phyloP scores from a whole-genome alignment of 495 filamentous ascomycete genomes.

The Trichocladium antarcticum region DNA sequence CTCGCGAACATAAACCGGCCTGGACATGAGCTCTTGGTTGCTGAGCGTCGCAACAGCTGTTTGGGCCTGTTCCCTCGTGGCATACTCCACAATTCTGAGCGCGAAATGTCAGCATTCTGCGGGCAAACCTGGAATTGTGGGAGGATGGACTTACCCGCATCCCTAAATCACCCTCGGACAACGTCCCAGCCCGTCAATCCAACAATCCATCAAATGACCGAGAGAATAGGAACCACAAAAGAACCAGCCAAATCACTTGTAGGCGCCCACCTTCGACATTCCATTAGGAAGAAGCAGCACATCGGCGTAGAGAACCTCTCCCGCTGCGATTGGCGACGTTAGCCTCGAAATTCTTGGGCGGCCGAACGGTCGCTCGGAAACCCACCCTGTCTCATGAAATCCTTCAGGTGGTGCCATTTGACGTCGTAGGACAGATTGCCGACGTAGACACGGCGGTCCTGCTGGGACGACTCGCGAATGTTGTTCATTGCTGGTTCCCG shows the following conservation, averaged over 20 bases:
- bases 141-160: constrained; percentile 74
- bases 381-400: constrained; percentile 99
- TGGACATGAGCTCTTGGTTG: constrained; percentile 96
- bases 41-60: constrained; percentile 94
- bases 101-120: constrained; percentile 10
- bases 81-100: constrained; percentile 98
- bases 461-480: constrained; percentile 86
- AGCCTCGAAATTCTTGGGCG: background rate
- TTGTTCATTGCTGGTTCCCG: constrained; percentile 95
- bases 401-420: constrained; percentile 99
- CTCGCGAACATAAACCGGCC: constrained; percentile 96
- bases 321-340: constrained; percentile 47
- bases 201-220: constrained; percentile 77
- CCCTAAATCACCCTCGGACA: constrained; percentile 90
- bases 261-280: constrained; percentile 99
- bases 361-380: constrained; percentile 13
- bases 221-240: constrained; percentile 55
- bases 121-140: background rate
- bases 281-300: constrained; percentile 99
- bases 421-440: constrained; percentile 98
- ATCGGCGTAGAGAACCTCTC: constrained; percentile 99
- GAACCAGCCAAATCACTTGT: constrained; percentile 79
- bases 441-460: constrained; percentile 98
- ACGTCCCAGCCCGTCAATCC: constrained; percentile 99
- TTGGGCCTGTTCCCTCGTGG: constrained; percentile 97